A percentile compares a stretch with the other conserved stretches of the same genome.
Conservation (phyloP, 768 basidiomycete species). For the Leccinum obscurum region DNA sequence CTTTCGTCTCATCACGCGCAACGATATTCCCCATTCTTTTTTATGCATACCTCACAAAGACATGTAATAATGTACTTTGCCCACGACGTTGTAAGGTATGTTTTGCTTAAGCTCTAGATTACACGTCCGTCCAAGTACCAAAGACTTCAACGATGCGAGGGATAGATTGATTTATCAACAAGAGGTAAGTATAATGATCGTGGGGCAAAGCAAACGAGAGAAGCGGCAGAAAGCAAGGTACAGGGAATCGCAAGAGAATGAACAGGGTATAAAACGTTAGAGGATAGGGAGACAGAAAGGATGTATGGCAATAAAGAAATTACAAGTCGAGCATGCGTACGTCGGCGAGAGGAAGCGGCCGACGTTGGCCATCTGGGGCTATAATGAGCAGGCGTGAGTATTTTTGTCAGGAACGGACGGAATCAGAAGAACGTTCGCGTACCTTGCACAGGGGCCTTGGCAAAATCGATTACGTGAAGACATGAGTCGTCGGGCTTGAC, state of each 20-base stretch:
- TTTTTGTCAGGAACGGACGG: not conserved
- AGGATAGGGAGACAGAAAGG: not conserved
- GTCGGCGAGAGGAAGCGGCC: constrained; percentile 31
- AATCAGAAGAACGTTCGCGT: not conserved
- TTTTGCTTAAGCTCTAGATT: constrained; percentile 15
- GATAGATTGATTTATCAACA: not conserved
- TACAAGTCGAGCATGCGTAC: constrained; percentile 34
- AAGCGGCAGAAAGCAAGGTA: constrained; percentile 9
- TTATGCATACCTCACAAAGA: constrained; percentile 27
- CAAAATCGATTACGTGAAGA: constrained; percentile 53
- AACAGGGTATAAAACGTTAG: not conserved
- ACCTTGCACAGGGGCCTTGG: constrained; percentile 37
- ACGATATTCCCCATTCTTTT: constrained; percentile 16
- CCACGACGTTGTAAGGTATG: constrained; percentile 20
- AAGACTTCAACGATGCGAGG: not conserved
- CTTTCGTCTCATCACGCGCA: constrained; percentile 16
- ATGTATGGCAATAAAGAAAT: constrained; percentile 4
- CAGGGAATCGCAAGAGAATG: not conserved
- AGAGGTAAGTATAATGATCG: not conserved
- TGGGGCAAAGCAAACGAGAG: constrained; percentile 1
- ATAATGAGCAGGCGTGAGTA: not conserved
- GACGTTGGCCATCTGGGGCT: constrained; percentile 35
- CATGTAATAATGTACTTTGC: constrained; percentile 29
- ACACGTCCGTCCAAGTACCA: constrained; percentile 10
- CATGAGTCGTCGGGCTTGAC: constrained; percentile 41